Base-by-base conservation (phyloP, 345 rosid genomes). In the Pistacia integerrima region DNA sequence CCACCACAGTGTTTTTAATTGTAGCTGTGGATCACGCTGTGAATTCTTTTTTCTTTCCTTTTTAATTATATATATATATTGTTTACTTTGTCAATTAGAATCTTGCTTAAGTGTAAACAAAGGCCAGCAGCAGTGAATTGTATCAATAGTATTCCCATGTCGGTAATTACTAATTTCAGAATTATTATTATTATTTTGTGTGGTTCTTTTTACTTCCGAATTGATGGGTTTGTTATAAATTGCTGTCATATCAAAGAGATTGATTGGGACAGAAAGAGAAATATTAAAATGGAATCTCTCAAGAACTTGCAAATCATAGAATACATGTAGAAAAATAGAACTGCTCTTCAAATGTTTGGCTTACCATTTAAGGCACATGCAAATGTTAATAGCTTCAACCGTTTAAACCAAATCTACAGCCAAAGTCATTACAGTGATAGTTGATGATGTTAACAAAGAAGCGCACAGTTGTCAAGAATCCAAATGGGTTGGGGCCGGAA, bases 171-270 rank as follows among this genome's bases (percentile, higher is more conserved):
- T 62, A 51, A 66, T 74, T 76, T 4, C 75, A 69, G 73, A 61
- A 41, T 41, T 5, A 41, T 41, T 5, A 41, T 41, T 14, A 68
- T 33, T 20, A 71, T 58, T 30, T 58, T 59, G 11, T 16, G 10
- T 25, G 4, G 18, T 65, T 35, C n/a, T 49, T 63, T 60, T 16
- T 55, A 28, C 2, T 28, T 18, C 66, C 78, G 56, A 74, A 69
- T 58, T 73, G 79, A 83, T 76, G 80, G 82, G 79, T 77, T 77
- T 70, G 86, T 80, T 75, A 64, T 51, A 60, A 20, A 79, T 84
- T 75, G 82, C 79, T 84, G 72, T 84, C 83, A 79, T 54, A 51
- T 64, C 38, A 61, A 73, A 70, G 49, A 28, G 77, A 63, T 38
- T 74, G 86, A 82, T 60, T 30, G 68, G 69, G 77, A 83, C 77